These are phyloP conservation scores for Pyrrhoderma lamaoense DNA, from an alignment of 1,284 basidiomycete species.

Conservation along the genomic window DNA sequence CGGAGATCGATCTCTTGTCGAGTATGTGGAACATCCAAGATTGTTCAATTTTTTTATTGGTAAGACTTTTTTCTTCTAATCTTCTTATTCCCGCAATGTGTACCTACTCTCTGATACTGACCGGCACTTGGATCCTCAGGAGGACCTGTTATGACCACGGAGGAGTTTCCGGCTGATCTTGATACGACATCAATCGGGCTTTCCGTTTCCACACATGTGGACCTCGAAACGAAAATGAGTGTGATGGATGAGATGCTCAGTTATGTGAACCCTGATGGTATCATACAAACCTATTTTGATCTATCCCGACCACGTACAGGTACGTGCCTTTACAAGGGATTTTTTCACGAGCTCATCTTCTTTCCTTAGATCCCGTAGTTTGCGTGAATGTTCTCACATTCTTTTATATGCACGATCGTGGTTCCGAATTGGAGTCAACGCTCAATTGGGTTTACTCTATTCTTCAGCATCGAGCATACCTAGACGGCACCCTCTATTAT, in stretches of 20 bases:
- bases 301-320: conserved; percentile 40
- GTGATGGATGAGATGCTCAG: conserved; percentile 50
- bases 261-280: conserved; percentile 42
- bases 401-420: conserved; percentile 19
- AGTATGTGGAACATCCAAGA: conserved; percentile 35
- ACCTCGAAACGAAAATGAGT: conserved; percentile 30
- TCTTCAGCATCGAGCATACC: conserved; percentile 18
- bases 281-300: conserved; percentile 50
- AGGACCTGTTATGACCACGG: conserved; percentile 30
- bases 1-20: conserved; percentile 39
- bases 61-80: conserved; percentile 17
- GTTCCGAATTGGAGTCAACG: conserved; percentile 15
- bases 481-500: conserved; percentile 20
- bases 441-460: conserved; percentile 19
- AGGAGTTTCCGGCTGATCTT: conserved; percentile 41
- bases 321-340: neutral
- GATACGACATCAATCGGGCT: conserved; percentile 47
- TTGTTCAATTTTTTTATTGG: conserved; percentile 53
- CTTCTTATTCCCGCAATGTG: too few relatives aligned
- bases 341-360: neutral
- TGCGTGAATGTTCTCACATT: conserved; percentile 20
- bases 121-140: neutral
- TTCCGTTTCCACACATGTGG: conserved; percentile 31
- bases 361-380: conserved; percentile 18
- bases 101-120: neutral